Evolutionary conservation across 306 rosid species (phyloP).

Genomic region (Castanospermum australe): DNA sequence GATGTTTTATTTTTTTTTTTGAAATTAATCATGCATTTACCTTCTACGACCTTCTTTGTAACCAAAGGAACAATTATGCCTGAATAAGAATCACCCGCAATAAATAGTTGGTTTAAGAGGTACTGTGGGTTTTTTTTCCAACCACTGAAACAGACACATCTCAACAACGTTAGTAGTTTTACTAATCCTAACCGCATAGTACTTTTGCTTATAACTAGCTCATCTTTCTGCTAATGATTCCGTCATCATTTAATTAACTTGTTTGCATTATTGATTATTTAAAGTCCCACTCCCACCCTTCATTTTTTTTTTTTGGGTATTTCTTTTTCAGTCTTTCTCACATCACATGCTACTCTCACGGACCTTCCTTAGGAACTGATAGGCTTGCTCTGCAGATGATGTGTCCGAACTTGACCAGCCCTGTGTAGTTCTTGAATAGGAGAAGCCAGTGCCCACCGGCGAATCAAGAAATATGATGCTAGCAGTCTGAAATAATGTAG

Average conservation of each 20-base stretch:
- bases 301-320: background rate
- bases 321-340: too few species aligned
- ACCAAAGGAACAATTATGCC: slow-evolving; percentile 15
- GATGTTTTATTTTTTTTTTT: background rate
- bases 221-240: background rate
- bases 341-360: background rate
- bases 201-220: background rate
- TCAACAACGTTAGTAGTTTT: background rate
- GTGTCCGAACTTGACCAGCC: slow-evolving; percentile 8
- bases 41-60: slow-evolving; percentile 1
- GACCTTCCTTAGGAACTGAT: slow-evolving; percentile 19
- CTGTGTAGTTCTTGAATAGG: slow-evolving; percentile 1
- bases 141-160: slow-evolving; percentile 23
- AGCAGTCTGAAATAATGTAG: slow-evolving; percentile 8
- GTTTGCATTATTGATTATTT: too few species aligned
- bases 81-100: slow-evolving; percentile 30
- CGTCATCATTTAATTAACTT: too few species aligned
- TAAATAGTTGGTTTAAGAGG: slow-evolving; percentile 18
- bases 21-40: background rate
- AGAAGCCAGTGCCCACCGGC: slow-evolving; percentile 23
- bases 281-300: too few species aligned
- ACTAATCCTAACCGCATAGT: background rate
- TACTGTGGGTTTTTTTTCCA: background rate
- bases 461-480: slow-evolving; percentile 26
- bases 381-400: background rate